Conservation (phyloP, 306 rosid genomes). For the Cicer bijugum region DNA sequence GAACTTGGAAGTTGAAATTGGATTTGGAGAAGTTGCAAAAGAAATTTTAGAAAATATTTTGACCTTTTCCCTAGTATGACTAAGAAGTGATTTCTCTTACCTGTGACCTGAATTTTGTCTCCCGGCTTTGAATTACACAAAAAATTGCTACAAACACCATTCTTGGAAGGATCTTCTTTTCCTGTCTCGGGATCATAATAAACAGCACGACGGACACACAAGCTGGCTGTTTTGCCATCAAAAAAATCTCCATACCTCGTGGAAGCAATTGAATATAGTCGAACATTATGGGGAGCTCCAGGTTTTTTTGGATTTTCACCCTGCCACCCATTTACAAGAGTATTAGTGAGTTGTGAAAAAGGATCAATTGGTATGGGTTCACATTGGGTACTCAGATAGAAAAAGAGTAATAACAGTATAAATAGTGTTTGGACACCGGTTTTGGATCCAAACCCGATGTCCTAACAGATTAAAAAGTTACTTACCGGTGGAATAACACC, state of each 20-base stretch:
- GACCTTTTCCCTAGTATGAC: conserved; percentile 29
- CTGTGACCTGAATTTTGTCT: conserved; percentile 86
- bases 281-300: conserved; percentile 81
- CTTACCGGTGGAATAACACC: conserved; percentile 97
- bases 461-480: conserved; percentile 1
- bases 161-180: conserved; percentile 87
- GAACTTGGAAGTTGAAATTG: neutral
- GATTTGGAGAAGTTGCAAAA: conserved; percentile 9
- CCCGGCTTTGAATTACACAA: conserved; percentile 92
- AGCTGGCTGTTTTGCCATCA: conserved; percentile 93
- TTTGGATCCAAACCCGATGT: too few species aligned
- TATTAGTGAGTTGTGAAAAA: conserved; percentile 20
- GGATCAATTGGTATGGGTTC: neutral
- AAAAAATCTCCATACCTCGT: conserved; percentile 89
- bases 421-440: neutral
- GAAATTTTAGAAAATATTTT: conserved; percentile 25
- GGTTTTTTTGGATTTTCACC: conserved; percentile 97
- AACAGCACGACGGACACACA: conserved; percentile 96
- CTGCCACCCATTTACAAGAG: conserved; percentile 55
- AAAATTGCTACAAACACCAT: conserved; percentile 89
- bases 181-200: conserved; percentile 92
- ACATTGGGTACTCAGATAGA: neutral
- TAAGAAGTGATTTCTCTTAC: conserved; percentile 50
- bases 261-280: conserved; percentile 95
- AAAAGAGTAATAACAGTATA: conserved; percentile 17